Percentiles rank a stretch among this genome's conserved stretches.
These are phyloP conservation scores for Cotoneaster glaucophyllus DNA, from an alignment of 306 rosid species.

Conservation along the genomic window DNA sequence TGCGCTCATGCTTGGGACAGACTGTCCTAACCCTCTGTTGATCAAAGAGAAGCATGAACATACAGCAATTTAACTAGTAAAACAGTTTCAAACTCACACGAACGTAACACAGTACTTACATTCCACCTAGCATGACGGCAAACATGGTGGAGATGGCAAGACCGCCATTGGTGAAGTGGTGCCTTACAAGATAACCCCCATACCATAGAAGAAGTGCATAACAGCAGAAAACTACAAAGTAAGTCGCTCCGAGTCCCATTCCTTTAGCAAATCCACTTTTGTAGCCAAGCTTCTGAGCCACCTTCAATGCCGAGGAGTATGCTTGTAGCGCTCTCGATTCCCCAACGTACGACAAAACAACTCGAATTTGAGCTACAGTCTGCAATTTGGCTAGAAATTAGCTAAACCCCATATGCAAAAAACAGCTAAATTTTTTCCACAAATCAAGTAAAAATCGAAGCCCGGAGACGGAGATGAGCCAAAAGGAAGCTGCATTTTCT, in stretches of 20 bases:
- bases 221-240: constrained; percentile 94
- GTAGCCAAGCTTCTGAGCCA: constrained; percentile 80
- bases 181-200: constrained; percentile 92
- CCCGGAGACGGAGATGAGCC: not conserved
- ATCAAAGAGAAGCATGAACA: constrained; percentile 8
- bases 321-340: constrained; percentile 65
- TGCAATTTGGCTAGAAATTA: constrained; percentile 32
- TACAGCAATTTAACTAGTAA: not conserved
- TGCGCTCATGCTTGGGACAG: constrained; percentile 94
- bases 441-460: not conserved
- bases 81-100: not conserved
- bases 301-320: constrained; percentile 68
- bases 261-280: constrained; percentile 88
- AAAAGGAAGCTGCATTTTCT: not conserved
- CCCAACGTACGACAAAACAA: constrained; percentile 73
- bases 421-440: constrained; percentile 1
- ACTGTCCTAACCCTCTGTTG: constrained; percentile 85
- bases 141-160: constrained; percentile 98
- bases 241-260: constrained; percentile 92
- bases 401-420: constrained; percentile 19
- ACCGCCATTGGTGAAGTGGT: constrained; percentile 89
- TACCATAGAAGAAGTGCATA: constrained; percentile 97
- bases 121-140: constrained; percentile 92
- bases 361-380: constrained; percentile 91
- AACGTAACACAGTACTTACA: constrained; percentile 48